Evolutionary conservation across 768 basidiomycete species (phyloP).

Genomic region (Suillus subalutaceus): DNA sequence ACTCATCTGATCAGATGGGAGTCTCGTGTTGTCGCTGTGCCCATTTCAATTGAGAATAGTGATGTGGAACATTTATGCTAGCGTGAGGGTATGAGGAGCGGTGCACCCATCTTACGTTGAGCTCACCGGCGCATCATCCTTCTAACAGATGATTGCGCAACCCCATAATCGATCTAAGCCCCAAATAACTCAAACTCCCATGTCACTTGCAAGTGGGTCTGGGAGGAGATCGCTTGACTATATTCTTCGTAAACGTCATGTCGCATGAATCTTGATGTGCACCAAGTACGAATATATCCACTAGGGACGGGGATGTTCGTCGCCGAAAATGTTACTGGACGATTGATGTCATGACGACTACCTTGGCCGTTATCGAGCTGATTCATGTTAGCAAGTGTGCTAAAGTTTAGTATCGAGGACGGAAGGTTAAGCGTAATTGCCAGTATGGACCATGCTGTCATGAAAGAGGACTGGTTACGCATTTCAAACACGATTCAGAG

Average conservation of each 20-base stretch:
- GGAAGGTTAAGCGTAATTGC: slow-evolving; percentile 62
- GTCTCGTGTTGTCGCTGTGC: too few species aligned
- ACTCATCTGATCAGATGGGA: too few species aligned
- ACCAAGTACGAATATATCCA: slow-evolving; percentile 64
- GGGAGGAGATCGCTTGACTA: slow-evolving; percentile 70
- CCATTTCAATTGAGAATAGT: not conserved
- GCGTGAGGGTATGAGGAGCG: not conserved
- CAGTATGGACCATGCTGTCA: slow-evolving; percentile 62
- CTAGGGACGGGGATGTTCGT: slow-evolving; percentile 41
- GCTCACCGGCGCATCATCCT: not conserved
- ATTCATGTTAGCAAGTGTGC: slow-evolving; percentile 43
- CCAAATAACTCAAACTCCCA: slow-evolving; percentile 80
- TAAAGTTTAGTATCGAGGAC: slow-evolving; percentile 61
- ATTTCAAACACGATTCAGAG: slow-evolving; percentile 35
- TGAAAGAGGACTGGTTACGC: too few species aligned
- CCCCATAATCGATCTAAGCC: slow-evolving; percentile 27
- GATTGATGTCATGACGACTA: slow-evolving; percentile 8
- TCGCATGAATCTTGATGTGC: slow-evolving; percentile 79
- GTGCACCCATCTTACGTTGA: not conserved
- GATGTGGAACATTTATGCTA: not conserved
- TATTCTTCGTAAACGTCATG: slow-evolving; percentile 72
- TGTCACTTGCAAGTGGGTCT: slow-evolving; percentile 45
- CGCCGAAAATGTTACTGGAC: slow-evolving; percentile 17
- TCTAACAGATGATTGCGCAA: not conserved
- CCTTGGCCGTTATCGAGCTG: slow-evolving; percentile 24